phyloP scores from a whole-genome alignment of 192 early-diverging fungal species.

The Endogone sp. region DNA sequence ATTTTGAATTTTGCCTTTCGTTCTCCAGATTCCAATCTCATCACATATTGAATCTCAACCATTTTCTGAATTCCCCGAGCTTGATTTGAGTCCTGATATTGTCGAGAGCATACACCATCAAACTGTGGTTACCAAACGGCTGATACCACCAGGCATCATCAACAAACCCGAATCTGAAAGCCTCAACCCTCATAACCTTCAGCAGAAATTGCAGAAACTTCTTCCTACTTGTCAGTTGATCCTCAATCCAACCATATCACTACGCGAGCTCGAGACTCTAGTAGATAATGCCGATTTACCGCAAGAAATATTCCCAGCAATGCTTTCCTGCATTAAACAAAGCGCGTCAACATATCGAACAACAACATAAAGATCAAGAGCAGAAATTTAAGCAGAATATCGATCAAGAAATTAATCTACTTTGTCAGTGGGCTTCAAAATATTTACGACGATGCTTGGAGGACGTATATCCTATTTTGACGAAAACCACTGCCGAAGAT shows the following conservation, averaged over 20 bases:
- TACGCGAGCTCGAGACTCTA: neutral
- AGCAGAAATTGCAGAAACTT: neutral
- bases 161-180: neutral
- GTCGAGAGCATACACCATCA: neutral
- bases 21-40: too few relatives aligned
- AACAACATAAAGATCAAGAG: neutral
- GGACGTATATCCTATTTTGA: neutral
- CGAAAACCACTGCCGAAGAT: neutral
- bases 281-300: neutral
- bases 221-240: neutral
- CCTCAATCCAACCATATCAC: neutral
- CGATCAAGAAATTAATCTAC: neutral
- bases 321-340: neutral
- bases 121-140: neutral
- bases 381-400: too few relatives aligned
- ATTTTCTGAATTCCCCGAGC: too few relatives aligned
- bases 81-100: neutral
- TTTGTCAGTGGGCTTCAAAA: neutral
- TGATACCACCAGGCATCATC: neutral
- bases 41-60: neutral
- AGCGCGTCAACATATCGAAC: neutral
- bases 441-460: neutral
- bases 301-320: neutral
- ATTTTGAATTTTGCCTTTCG: too few relatives aligned
- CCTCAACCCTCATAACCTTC: neutral